A percentile compares a stretch with the other conserved stretches of the same genome.
phyloP scores from a whole-genome alignment of 176 grass and related monocot genomes.

The Oryza australiensis region DNA sequence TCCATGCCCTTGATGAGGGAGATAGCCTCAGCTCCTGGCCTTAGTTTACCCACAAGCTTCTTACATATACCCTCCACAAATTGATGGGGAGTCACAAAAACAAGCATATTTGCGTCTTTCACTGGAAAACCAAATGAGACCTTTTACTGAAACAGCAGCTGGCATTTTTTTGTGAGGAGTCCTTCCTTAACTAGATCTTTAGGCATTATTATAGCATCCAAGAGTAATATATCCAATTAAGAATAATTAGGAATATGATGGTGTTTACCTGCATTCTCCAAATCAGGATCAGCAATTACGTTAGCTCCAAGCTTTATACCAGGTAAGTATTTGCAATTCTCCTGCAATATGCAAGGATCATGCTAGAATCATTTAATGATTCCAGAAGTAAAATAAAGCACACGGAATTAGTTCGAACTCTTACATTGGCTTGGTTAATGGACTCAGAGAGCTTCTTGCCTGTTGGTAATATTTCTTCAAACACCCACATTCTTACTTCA shows the following conservation, averaged over 20 bases:
- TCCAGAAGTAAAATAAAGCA: conserved; percentile 5
- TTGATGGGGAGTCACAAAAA: conserved; percentile 95
- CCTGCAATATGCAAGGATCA: conserved; percentile 51
- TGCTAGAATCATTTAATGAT: neutral
- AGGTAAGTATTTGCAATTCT: conserved; percentile 92
- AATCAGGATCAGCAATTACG: conserved; percentile 84
- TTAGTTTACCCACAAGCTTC: conserved; percentile 82
- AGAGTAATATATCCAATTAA: neutral
- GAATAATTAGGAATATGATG: neutral
- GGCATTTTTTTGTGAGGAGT: neutral
- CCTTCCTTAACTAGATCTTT: neutral
- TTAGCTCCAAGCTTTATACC: conserved; percentile 87
- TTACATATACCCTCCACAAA: conserved; percentile 92
- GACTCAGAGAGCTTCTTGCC: conserved; percentile 80
- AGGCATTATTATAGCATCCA: conserved; percentile 15
- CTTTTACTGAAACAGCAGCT: no score
- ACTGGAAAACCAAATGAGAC: conserved; percentile 43
- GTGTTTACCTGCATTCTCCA: conserved; percentile 84
- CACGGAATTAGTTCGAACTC: conserved; percentile 7
- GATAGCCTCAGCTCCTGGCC: conserved; percentile 64
- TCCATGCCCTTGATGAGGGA: conserved; percentile 99
- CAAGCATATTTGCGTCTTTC: conserved; percentile 86
- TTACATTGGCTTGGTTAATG: conserved; percentile 80
- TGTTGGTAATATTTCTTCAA: conserved; percentile 73
- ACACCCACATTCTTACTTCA: conserved; percentile 97